A percentile compares a stretch with the other conserved stretches of the same genome.
These are phyloP conservation scores for Apocynum venetum DNA, from an alignment of 257 asterid genomes.

Conservation along the genomic window DNA sequence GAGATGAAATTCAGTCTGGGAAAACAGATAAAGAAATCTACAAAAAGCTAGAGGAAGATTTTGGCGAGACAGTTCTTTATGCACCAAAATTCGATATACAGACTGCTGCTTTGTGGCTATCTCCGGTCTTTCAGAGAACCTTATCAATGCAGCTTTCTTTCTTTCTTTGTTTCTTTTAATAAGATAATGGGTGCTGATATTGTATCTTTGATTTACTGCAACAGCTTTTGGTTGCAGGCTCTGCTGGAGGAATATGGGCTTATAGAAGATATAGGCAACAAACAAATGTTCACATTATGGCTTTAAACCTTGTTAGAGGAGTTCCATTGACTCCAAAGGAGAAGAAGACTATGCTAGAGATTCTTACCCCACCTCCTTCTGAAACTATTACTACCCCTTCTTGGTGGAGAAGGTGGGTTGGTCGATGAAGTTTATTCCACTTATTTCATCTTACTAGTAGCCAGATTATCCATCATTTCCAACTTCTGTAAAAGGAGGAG, in stretches of 20 bases:
- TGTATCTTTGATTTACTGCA: slow-evolving; percentile 2
- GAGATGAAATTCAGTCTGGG: slow-evolving; percentile 71
- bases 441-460: neutral
- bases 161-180: neutral
- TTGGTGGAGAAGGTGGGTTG: slow-evolving; percentile 66
- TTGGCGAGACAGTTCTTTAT: slow-evolving; percentile 89
- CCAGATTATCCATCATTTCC: neutral
- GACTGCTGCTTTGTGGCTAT: slow-evolving; percentile 89
- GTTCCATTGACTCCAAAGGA: slow-evolving; percentile 83
- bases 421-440: slow-evolving; percentile 8
- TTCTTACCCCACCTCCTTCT: slow-evolving; percentile 78
- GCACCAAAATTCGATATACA: slow-evolving; percentile 87
- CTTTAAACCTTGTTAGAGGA: slow-evolving; percentile 79
- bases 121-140: slow-evolving; percentile 58
- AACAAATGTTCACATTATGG: slow-evolving; percentile 83
- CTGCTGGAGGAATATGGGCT: slow-evolving; percentile 82
- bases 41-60: slow-evolving; percentile 81
- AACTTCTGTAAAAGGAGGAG: neutral
- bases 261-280: slow-evolving; percentile 61
- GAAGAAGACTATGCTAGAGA: slow-evolving; percentile 75
- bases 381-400: slow-evolving; percentile 27
- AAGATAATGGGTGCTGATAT: slow-evolving; percentile 14
- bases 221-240: slow-evolving; percentile 72
- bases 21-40: slow-evolving; percentile 82
- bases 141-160: neutral